phyloP scores from a whole-genome alignment of 2,329 filamentous ascomycete species.

The Chrysosporium keratinophilum region DNA sequence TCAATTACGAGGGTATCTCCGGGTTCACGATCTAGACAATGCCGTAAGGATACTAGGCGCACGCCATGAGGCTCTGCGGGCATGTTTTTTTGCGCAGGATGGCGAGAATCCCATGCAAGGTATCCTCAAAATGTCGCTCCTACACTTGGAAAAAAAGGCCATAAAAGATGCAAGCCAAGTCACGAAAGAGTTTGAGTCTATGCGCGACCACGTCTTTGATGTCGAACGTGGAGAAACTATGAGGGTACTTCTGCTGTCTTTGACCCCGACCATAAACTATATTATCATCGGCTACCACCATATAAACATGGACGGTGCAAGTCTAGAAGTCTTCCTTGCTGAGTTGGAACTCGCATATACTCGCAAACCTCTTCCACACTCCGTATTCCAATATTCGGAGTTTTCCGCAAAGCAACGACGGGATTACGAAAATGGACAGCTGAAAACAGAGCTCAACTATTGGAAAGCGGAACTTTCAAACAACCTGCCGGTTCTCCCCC shows the following conservation, averaged over 20 bases:
- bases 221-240: conserved; percentile 29
- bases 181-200: conserved; percentile 15
- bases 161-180: neutral
- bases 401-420: neutral
- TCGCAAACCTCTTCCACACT: neutral
- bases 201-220: conserved; percentile 29
- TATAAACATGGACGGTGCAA: conserved; percentile 43
- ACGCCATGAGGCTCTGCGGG: conserved; percentile 28
- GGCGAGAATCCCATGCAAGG: conserved; percentile 3
- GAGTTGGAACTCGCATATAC: conserved; percentile 31
- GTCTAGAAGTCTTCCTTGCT: conserved; percentile 34
- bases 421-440: neutral
- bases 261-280: conserved; percentile 19
- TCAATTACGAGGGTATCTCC: conserved; percentile 27
- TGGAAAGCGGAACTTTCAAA: neutral
- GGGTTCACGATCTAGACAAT: conserved; percentile 22
- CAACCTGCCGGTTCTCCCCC: neutral
- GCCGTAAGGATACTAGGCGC: conserved; percentile 27
- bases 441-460: neutral
- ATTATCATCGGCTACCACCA: conserved; percentile 41
- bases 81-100: conserved; percentile 24
- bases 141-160: neutral
- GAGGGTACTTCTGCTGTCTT: conserved; percentile 10
- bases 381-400: neutral
- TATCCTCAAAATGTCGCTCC: neutral